These are phyloP conservation scores for Dentiscutata heterogama DNA, from an alignment of 371 early-diverging fungal genomes.

Conservation along the genomic window DNA sequence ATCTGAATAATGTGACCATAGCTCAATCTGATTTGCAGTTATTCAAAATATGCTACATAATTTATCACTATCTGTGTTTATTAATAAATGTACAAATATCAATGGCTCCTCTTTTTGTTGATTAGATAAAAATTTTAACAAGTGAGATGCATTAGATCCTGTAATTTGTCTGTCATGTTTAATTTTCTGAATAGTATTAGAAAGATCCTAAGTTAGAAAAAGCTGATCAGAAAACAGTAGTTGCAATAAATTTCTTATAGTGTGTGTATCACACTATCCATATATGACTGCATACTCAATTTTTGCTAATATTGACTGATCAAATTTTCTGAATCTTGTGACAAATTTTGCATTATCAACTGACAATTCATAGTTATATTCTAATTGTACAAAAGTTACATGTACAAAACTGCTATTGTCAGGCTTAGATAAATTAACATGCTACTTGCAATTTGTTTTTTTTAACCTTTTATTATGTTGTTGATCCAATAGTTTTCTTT, in stretches of 20 bases:
- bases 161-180: background rate
- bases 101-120: background rate
- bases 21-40: background rate
- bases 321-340: background rate
- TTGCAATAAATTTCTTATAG: background rate
- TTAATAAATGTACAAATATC: background rate
- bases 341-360: background rate
- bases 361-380: background rate
- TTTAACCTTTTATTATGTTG: background rate
- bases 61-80: background rate
- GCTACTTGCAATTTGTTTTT: slow-evolving; percentile 10
- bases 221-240: slow-evolving; percentile 1
- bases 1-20: background rate
- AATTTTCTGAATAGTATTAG: slow-evolving; percentile 18
- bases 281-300: background rate
- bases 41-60: slow-evolving; percentile 6
- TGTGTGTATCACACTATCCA: background rate
- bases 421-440: background rate
- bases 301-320: background rate
- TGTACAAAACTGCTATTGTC: background rate
- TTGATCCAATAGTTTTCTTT: background rate
- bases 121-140: background rate
- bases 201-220: background rate
- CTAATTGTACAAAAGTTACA: background rate
- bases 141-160: background rate